phyloP scores from a whole-genome alignment of 176 grass and related monocot genomes.

The Oryza brachyantha region DNA sequence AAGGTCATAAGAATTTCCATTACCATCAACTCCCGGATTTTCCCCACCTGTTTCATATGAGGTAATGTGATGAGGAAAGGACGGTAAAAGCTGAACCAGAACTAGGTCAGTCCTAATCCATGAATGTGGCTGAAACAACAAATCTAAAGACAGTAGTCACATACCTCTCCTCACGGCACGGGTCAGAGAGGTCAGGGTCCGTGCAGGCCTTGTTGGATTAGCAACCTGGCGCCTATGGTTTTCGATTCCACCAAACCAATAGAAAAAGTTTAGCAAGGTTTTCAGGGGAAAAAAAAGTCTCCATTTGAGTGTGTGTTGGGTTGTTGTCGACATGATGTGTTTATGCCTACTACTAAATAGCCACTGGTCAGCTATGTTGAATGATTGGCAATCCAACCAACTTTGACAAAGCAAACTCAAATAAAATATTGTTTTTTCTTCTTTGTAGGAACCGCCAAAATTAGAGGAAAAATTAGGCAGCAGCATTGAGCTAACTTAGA shows the following conservation, averaged over 20 bases:
- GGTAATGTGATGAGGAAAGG: constrained; percentile 3
- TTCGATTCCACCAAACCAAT: constrained; percentile 29
- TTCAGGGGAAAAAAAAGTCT: constrained; percentile 6
- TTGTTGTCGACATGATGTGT: constrained; percentile 3
- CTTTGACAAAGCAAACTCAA: constrained; percentile 18
- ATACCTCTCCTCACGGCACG: constrained; percentile 71
- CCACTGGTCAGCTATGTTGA: constrained; percentile 24
- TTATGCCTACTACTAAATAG: constrained; percentile 30
- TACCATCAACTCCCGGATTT: constrained; percentile 50
- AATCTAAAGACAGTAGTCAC: neutral
- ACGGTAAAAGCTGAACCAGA: neutral
- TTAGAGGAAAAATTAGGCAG: neutral
- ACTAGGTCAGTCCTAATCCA: neutral
- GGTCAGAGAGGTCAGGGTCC: constrained; percentile 62
- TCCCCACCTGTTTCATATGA: constrained; percentile 58
- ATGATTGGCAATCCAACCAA: constrained; percentile 23
- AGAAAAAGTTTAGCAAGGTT: constrained; percentile 2
- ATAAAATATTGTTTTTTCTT: neutral
- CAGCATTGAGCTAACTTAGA: neutral
- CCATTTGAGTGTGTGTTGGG: neutral
- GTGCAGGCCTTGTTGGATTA: constrained; percentile 61
- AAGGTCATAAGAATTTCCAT: constrained; percentile 64
- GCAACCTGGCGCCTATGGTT: constrained; percentile 55
- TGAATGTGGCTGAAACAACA: neutral
- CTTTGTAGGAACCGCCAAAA: neutral